Conservation (phyloP, 768 basidiomycete genomes). For the Leucosporidium creatinivorum region DNA sequence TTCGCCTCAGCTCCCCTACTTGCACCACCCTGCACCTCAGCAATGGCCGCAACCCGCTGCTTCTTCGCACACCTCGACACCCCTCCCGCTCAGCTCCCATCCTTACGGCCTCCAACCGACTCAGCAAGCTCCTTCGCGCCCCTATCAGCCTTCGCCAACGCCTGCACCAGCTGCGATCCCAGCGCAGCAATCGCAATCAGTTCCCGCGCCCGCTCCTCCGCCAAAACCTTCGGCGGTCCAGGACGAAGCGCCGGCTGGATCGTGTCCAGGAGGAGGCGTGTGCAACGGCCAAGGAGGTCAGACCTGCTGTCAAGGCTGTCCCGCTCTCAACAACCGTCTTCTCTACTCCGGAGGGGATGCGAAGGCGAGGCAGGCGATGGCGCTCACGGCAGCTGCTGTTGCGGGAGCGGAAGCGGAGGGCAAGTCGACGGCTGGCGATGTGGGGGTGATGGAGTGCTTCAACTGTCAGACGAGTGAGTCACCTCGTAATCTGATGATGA, state of each 20-base stretch:
- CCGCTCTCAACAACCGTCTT: constrained; percentile 82
- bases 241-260: constrained; percentile 44
- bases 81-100: constrained; percentile 39
- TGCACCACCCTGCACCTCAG: not conserved
- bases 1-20: not conserved
- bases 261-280: constrained; percentile 96
- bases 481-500: constrained; percentile 7
- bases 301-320: constrained; percentile 86
- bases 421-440: constrained; percentile 1
- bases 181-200: constrained; percentile 46
- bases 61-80: not conserved
- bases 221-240: constrained; percentile 40
- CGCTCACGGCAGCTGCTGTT: not conserved
- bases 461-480: constrained; percentile 37
- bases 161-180: not conserved
- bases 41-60: not conserved
- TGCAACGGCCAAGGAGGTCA: constrained; percentile 97
- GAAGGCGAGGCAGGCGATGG: constrained; percentile 18
- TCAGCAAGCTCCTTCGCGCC: not conserved
- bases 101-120: not conserved
- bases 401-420: not conserved
- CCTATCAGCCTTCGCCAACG: not conserved
- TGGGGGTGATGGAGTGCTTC: constrained; percentile 36
- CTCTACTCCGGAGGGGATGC: constrained; percentile 29
- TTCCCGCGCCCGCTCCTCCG: constrained; percentile 43